These are phyloP conservation scores for Ceratocystiopsis sp. DNA, from an alignment of 2,329 filamentous ascomycete genomes.

Conservation along the genomic window DNA sequence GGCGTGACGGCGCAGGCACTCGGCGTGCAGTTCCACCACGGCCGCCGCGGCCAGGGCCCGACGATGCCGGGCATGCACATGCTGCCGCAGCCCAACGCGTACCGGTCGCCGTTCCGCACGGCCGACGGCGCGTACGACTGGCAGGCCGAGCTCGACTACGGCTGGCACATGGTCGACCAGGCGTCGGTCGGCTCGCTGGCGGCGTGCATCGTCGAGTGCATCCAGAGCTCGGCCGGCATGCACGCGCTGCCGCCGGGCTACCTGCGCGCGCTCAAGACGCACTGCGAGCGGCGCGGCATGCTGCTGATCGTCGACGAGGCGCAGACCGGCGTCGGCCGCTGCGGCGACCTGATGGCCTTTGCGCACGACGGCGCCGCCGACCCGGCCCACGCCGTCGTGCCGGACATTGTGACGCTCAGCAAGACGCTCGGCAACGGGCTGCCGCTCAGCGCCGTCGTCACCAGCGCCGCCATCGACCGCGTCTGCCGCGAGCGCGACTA, in stretches of 20 bases:
- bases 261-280: constrained; percentile 29
- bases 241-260: constrained; percentile 37
- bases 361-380: constrained; percentile 19
- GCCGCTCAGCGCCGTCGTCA: constrained; percentile 39
- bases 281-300: constrained; percentile 37
- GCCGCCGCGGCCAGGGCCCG: constrained; percentile 27
- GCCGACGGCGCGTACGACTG: constrained; percentile 46
- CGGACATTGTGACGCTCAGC: constrained; percentile 32
- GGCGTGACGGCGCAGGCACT: constrained; percentile 38
- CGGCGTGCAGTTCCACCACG: constrained; percentile 35
- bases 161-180: constrained; percentile 41
- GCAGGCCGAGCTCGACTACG: constrained; percentile 45
- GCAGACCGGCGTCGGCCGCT: constrained; percentile 39
- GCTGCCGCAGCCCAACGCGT: constrained; percentile 42
- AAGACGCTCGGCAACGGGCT: constrained; percentile 35
- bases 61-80: constrained; percentile 37
- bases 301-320: constrained; percentile 43
- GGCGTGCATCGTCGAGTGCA: constrained; percentile 45
- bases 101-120: constrained; percentile 42
- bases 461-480: constrained; percentile 33
- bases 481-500: constrained; percentile 30
- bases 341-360: constrained; percentile 41
- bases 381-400: constrained; percentile 14
- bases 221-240: constrained; percentile 39
- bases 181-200: constrained; percentile 42